Base-by-base conservation (phyloP, 805 yeast genomes). In the Saturnispora serradocipensis region DNA sequence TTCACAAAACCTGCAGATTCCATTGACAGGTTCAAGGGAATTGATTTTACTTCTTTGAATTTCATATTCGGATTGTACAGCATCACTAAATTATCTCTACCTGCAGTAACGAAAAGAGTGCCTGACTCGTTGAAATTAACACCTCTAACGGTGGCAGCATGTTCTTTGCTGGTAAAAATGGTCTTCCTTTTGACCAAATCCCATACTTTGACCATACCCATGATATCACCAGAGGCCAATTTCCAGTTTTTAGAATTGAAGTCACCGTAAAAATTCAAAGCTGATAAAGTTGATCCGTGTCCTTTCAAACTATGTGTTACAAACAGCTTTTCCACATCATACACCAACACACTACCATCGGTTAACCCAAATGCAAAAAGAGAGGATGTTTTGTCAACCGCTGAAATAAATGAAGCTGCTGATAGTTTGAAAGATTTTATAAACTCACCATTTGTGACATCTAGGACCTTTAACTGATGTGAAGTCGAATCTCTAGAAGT, bases 361-460 rank as follows among this genome's bases (percentile, higher is more conserved):
- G 97, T 86, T 45, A 95, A 89, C 39, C 99, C 99, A 62, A 93
- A 82, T 18, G 97, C 95, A 61, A 90, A 79, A 36, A 93, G 72
- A 3, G 96, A 81, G 2, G 95, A 84, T 0, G 97, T 88, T 3
- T 77, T 64, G 66, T 93, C 99, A 22, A 78, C 79, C 10, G 84
- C 73, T 44, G 88, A 76, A 10, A 88, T 83, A 65, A 86, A 87
- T 2, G 87, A 85, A 1, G 97, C 96, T 1, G 97, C 84, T 2
- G 88, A 71, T 44, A 86, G 64, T 63, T 78, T 84, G 69, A 76
- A 75, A 15, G 73, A 70, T 61, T 80, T 81, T 52, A 72, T 63
- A 50, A 81, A 62, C 40, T 68, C 62, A 10, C 67, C 65, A 9
- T 63, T 58, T 43, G 66, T 67, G n/a, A 80, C 58, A 53, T 75